A percentile compares a stretch with the other conserved stretches of the same genome.
Evolutionary conservation across 768 basidiomycete species (phyloP).

Genomic region (Lanmaoa pseudosensibilis): DNA sequence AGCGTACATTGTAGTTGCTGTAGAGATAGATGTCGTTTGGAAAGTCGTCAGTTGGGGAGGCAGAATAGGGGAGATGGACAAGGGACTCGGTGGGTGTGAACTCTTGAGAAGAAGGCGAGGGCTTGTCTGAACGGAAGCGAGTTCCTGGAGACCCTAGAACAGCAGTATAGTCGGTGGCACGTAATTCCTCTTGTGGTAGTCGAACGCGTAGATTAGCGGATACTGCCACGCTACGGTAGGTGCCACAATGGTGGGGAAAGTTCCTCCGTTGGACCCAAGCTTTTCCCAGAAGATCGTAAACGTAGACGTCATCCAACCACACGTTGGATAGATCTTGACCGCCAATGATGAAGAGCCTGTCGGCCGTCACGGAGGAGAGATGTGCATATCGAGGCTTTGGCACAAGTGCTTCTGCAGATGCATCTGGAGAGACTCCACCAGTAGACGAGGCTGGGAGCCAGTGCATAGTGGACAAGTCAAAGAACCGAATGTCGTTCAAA

Average conservation of each 20-base stretch:
- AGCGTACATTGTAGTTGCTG: slow-evolving; percentile 90
- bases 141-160: slow-evolving; percentile 55
- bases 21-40: slow-evolving; percentile 89
- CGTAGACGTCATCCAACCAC: slow-evolving; percentile 91
- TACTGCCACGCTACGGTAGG: slow-evolving; percentile 91
- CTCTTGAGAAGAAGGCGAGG: slow-evolving; percentile 42
- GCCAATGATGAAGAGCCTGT: slow-evolving; percentile 87
- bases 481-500: slow-evolving; percentile 90
- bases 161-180: slow-evolving; percentile 40
- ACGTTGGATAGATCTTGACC: slow-evolving; percentile 93
- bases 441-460: slow-evolving; percentile 61
- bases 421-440: slow-evolving; percentile 32
- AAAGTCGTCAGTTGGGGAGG: slow-evolving; percentile 65
- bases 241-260: slow-evolving; percentile 93
- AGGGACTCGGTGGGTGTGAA: slow-evolving; percentile 60
- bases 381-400: slow-evolving; percentile 95
- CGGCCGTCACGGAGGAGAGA: slow-evolving; percentile 81
- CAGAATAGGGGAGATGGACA: slow-evolving; percentile 75
- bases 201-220: slow-evolving; percentile 69
- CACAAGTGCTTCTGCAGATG: slow-evolving; percentile 47
- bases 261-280: slow-evolving; percentile 79
- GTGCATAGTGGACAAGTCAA: slow-evolving; percentile 65
- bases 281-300: slow-evolving; percentile 73
- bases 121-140: slow-evolving; percentile 55
- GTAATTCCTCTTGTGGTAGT: slow-evolving; percentile 60